A percentile compares a stretch with the other conserved stretches of the same genome.
These are phyloP conservation scores for Acacia melanoxylon DNA, from an alignment of 306 rosid genomes.

Conservation along the genomic window DNA sequence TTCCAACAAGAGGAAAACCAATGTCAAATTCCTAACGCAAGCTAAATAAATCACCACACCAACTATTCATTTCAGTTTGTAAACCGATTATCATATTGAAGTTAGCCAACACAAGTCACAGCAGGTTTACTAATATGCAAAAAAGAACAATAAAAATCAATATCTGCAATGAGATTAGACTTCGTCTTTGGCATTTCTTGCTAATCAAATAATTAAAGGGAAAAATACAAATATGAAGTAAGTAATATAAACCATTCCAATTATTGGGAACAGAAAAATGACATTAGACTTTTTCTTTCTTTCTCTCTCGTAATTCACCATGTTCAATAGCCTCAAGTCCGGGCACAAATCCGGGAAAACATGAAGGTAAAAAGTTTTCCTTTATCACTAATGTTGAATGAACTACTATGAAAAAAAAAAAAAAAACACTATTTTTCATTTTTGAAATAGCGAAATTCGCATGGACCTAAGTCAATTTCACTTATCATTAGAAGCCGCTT, in stretches of 20 bases:
- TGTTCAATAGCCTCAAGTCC: constrained; percentile 5
- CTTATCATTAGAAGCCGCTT: neutral
- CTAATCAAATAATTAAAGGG: neutral
- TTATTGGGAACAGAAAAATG: constrained; percentile 5
- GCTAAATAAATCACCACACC: neutral
- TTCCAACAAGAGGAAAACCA: neutral
- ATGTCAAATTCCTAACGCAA: neutral
- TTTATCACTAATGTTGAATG: neutral
- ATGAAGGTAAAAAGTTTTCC: neutral
- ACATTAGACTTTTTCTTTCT: neutral
- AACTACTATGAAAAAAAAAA: neutral
- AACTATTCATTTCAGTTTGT: neutral
- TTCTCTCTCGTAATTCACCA: neutral
- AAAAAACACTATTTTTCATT: neutral
- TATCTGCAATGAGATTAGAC: neutral
- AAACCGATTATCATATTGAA: neutral
- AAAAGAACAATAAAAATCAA: neutral
- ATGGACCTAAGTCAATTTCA: neutral
- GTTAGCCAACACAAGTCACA: neutral
- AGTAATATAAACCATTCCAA: neutral
- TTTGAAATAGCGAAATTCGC: neutral
- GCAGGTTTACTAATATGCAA: neutral
- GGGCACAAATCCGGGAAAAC: constrained; percentile 4
- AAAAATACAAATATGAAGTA: neutral
- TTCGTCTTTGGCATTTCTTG: neutral